Base-by-base conservation (phyloP, 306 rosid genomes). In the Cicer arietinum region DNA sequence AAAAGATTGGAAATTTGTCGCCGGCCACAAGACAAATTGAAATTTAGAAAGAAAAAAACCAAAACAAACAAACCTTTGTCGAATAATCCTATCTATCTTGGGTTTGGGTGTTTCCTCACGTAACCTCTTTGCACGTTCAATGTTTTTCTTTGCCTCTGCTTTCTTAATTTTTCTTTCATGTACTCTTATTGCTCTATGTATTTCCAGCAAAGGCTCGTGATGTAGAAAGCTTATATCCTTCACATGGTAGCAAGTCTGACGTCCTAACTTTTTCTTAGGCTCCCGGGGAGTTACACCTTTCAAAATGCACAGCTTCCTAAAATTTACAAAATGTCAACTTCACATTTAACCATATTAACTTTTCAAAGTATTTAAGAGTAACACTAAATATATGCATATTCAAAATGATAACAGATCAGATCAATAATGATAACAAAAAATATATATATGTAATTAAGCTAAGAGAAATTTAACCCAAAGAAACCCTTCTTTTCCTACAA, bases 261-360 rank as follows among this genome's bases (percentile, higher is more conserved):
- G 62, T 72, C 99, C 99, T 40, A 94, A 88, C 89, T 94, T 94
- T 61, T 94, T 92, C 90, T 89, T 94, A 1, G 99, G 97, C 82
- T 94, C 99, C 54, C 96, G 86, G 0, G 99, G 99, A 62, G 90
- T 89, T 10, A 94, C 71, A 7, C 99, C 97, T 86, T 94, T 94
- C 82, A 92, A 82, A 85, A 94, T 94, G 83, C 96, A 94, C 14
- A 94, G 69, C 48, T 87, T 88, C 96, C 99, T 92, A 77, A 51
- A 79, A 69, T 59, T 74, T 71, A 17, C 5, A 41, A 75, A 75
- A 75, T 68, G 48, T 6, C 67, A 76, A 77, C 8, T 79, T 37
- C 61, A 44, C 18, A 59, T 30, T 30, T 12, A 11, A 59, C 6
- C 43, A 10, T 6, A 30, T 35, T 2, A 50, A 1, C 1, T 50